Conservation (phyloP, 495 filamentous ascomycete genomes). For the Viridothelium virens region DNA sequence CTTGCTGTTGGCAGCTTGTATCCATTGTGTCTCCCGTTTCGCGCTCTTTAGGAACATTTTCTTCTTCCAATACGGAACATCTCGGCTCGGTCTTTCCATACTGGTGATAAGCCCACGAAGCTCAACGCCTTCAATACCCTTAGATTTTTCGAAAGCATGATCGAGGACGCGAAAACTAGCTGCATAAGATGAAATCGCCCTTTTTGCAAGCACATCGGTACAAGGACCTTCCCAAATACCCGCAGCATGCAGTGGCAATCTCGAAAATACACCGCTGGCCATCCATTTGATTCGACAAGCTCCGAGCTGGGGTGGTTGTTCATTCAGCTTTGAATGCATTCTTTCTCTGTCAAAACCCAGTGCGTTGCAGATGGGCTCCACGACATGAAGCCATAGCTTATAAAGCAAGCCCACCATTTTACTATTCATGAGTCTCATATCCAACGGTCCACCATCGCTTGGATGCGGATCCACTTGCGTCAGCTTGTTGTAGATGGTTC, state of each 20-base stretch:
- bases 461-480: neutral
- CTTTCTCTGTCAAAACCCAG: neutral
- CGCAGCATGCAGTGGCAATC: constrained; percentile 1
- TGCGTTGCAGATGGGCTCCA: neutral
- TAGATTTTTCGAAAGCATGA: constrained; percentile 1
- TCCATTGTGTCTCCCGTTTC: neutral
- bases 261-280: neutral
- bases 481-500: neutral
- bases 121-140: constrained; percentile 10
- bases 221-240: neutral
- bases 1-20: neutral
- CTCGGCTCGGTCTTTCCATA: neutral
- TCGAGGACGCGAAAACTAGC: neutral
- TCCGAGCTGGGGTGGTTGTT: neutral
- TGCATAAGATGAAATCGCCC: neutral
- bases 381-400: neutral
- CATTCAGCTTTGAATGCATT: neutral
- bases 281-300: neutral
- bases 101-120: constrained; percentile 1
- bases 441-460: neutral
- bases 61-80: neutral
- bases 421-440: neutral
- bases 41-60: constrained; percentile 4
- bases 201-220: constrained; percentile 4
- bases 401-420: neutral